Conservation (phyloP, 108 stramenopile genomes). For the Cyclotella distinguenda region DNA sequence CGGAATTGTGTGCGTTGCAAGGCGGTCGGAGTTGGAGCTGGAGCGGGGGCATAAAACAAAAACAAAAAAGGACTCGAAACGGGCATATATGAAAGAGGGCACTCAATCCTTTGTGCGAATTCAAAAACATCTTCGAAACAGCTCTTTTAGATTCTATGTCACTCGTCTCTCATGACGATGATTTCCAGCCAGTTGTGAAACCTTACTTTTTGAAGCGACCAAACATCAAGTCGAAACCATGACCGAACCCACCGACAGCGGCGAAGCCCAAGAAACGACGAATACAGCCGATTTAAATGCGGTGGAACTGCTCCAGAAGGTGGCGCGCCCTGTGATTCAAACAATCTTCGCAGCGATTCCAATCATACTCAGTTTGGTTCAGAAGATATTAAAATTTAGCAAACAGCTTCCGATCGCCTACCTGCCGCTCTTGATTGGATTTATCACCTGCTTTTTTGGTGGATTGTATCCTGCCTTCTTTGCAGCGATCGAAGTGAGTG, state of each 20-base stretch:
- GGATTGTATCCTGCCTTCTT: conserved; percentile 90
- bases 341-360: conserved; percentile 41
- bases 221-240: too few species aligned
- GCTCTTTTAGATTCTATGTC: too few species aligned
- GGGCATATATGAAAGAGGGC: too few species aligned
- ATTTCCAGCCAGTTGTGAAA: too few species aligned
- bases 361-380: conserved; percentile 23
- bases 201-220: too few species aligned
- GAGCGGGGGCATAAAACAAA: too few species aligned
- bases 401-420: conserved; percentile 53
- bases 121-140: too few species aligned
- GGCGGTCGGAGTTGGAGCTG: too few species aligned
- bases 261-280: neutral
- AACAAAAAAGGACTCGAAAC: too few species aligned
- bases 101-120: too few species aligned
- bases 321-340: conserved; percentile 49
- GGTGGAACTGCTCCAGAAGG: conserved; percentile 25
- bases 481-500: conserved; percentile 65
- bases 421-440: conserved; percentile 66
- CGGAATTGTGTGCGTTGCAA: too few species aligned
- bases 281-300: conserved; percentile 18
- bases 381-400: conserved; percentile 28
- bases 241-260: conserved; percentile 4
- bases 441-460: conserved; percentile 94
- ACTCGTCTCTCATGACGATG: too few species aligned